phyloP scores from a whole-genome alignment of 805 yeast species.

The Grigorovia jiainica region DNA sequence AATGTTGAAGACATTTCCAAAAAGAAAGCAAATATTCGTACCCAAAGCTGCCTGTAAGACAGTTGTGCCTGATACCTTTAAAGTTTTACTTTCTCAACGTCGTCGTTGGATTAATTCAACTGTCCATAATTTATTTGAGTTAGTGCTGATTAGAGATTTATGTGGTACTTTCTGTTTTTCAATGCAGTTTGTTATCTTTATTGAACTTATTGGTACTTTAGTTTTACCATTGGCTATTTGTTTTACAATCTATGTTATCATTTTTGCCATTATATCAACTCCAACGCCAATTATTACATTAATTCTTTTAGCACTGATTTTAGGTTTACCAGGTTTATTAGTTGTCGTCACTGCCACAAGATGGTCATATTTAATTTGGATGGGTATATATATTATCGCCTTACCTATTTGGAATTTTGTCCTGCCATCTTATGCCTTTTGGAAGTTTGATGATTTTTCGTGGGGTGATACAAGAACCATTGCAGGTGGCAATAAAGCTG shows the following conservation, averaged over 20 bases:
- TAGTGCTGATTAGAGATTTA: slow-evolving; percentile 71
- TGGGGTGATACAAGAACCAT: slow-evolving; percentile 95
- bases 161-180: slow-evolving; percentile 94
- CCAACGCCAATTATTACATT: slow-evolving; percentile 77
- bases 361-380: slow-evolving; percentile 65
- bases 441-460: slow-evolving; percentile 93
- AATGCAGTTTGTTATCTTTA: slow-evolving; percentile 82
- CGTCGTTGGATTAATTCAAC: slow-evolving; percentile 97
- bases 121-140: slow-evolving; percentile 83
- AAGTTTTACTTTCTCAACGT: slow-evolving; percentile 77
- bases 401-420: slow-evolving; percentile 93
- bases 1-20: slow-evolving; percentile 85
- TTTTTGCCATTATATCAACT: slow-evolving; percentile 55
- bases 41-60: slow-evolving; percentile 92
- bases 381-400: slow-evolving; percentile 66
- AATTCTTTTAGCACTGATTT: slow-evolving; percentile 62
- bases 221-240: slow-evolving; percentile 83
- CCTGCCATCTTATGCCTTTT: slow-evolving; percentile 75
- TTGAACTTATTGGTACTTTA: slow-evolving; percentile 79
- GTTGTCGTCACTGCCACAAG: slow-evolving; percentile 76
- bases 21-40: slow-evolving; percentile 75
- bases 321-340: slow-evolving; percentile 78
- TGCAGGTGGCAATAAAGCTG: slow-evolving; percentile 47
- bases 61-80: slow-evolving; percentile 71
- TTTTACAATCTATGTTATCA: slow-evolving; percentile 71